Base-by-base conservation (phyloP, 129 eudicot genomes). In the Oenanthe sinensis region DNA sequence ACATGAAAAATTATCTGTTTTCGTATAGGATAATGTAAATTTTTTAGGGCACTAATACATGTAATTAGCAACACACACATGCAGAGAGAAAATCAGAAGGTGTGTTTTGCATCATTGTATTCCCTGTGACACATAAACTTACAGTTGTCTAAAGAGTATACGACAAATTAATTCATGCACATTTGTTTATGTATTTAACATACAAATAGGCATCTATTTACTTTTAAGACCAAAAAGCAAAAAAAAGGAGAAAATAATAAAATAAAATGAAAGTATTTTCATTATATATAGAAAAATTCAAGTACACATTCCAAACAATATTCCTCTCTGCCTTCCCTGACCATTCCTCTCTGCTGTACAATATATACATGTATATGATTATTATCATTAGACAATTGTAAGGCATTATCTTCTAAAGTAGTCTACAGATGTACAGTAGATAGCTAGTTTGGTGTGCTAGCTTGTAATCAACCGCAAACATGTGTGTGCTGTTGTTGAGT, bases 381-480 rank as follows among this genome's bases (percentile, higher is more conserved):
- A 48, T 48, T 36, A 60, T 67, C 72, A 67, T 67, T 40, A 67
- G 42, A 13, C 72, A 67, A 30, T 67, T 26, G 72, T 60, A 15
- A 60, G 16, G 68, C 68, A 60, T 60, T 60, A 15, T 60, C 68
- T 60, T 60, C 68, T 60, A 40, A 71, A 71, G 75, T 71, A 71
- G 50, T 33, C 28, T 37, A 71, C 50, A 72, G 36, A 19, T 72
- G 46, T 42, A 72, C 50, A 72, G 24, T 72, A 43, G 33, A 20
- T 46, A 72, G 48, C 54, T 72, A 72, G 76, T n/a, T 72, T 72
- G 55, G 76, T 67, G 72, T 67, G 42, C 72, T 60, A 60, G 33
- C 68, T 72, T n/a, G 36, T 44, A 19, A 72, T 72, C 55, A 72
- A 71, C 33, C 44, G 20, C 76, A 72, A 43, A 37, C 43, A 28